phyloP scores from a whole-genome alignment of 2,329 filamentous ascomycete genomes.

The Aspergillus tanneri region DNA sequence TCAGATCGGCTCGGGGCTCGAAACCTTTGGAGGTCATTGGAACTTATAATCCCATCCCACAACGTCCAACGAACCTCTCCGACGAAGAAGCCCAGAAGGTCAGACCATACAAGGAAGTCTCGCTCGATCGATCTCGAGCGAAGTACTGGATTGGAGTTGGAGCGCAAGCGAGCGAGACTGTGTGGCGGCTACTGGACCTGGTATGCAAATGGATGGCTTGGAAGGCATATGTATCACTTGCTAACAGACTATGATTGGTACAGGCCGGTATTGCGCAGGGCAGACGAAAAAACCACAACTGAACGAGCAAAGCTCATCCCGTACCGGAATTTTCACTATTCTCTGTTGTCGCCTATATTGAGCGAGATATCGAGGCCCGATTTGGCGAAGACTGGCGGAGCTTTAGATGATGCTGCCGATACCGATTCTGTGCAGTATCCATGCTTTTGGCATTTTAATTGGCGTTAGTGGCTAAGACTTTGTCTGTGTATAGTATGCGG shows the following conservation, averaged over 20 bases:
- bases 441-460: constrained; percentile 13
- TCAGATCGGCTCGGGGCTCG: constrained; percentile 78
- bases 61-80: constrained; percentile 50
- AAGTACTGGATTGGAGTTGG: constrained; percentile 97
- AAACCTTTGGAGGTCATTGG: constrained; percentile 91
- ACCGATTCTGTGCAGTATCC: constrained; percentile 9
- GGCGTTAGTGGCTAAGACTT: constrained; percentile 12
- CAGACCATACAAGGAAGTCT: constrained; percentile 84
- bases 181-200: constrained; percentile 83
- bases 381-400: not conserved
- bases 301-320: not conserved
- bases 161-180: constrained; percentile 86
- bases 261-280: constrained; percentile 38
- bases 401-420: no score
- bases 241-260: not conserved
- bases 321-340: no score
- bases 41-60: constrained; percentile 61
- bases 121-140: constrained; percentile 75
- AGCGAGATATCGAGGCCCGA: no score
- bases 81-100: constrained; percentile 52
- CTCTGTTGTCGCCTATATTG: no score
- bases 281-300: constrained; percentile 22
- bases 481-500: constrained; percentile 21
- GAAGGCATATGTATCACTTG: not conserved
- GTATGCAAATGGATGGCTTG: constrained; percentile 50